These are phyloP conservation scores for Pseudonectria buxi DNA, from an alignment of 2,329 filamentous ascomycete genomes.

Conservation along the genomic window DNA sequence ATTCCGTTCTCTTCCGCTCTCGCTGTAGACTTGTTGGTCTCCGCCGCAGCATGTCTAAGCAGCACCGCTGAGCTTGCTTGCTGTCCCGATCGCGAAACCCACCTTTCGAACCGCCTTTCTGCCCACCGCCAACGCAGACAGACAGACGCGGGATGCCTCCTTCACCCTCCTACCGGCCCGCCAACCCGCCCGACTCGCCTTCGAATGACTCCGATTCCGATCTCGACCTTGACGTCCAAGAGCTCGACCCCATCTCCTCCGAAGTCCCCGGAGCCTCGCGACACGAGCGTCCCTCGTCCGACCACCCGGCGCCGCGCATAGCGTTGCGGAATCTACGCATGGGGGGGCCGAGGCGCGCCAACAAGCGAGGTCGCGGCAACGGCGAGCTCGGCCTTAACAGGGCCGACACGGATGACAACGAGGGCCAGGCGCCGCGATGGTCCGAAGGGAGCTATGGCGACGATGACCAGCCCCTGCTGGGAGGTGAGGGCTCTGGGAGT, in stretches of 20 bases:
- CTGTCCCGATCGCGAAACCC: conserved; percentile 7
- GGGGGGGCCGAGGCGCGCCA: conserved; percentile 52
- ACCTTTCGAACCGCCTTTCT: conserved; percentile 8
- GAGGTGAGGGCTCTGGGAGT: conserved; percentile 27
- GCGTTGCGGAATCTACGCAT: conserved; percentile 66
- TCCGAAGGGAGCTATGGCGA: conserved; percentile 61
- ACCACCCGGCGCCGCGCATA: conserved; percentile 52
- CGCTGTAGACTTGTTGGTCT: too few species aligned
- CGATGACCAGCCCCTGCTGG: conserved; percentile 64
- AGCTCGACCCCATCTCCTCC: conserved; percentile 62
- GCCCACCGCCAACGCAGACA: conserved; percentile 7
- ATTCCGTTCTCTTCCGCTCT: too few species aligned
- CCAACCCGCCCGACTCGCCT: conserved; percentile 58
- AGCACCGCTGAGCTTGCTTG: conserved; percentile 9
- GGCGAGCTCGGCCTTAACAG: conserved; percentile 53
- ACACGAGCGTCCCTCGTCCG: conserved; percentile 23
- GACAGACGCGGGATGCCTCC: conserved; percentile 48
- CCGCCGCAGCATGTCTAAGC: too few species aligned
- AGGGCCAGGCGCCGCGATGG: conserved; percentile 46
- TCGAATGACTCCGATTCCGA: conserved; percentile 65
- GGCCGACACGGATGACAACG: conserved; percentile 58
- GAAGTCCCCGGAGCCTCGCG: conserved; percentile 26
- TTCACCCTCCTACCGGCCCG: conserved; percentile 43
- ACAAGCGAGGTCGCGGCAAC: conserved; percentile 49
- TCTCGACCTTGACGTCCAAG: conserved; percentile 71